Base-by-base conservation (phyloP, 164 flowering plant species). In the Annona squamosa region DNA sequence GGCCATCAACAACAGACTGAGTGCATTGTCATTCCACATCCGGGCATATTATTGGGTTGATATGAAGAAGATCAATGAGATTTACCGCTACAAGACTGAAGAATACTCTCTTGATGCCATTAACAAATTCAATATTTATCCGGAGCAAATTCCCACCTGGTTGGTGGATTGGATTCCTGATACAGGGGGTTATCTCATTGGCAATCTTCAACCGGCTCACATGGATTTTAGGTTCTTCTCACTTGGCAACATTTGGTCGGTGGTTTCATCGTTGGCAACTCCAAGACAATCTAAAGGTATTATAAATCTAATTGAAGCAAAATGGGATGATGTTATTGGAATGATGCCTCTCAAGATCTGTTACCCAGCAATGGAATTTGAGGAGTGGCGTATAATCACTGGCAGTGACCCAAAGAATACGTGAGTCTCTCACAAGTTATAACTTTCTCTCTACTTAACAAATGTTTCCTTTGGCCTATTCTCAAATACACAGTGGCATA, bases 161-260 rank as follows among this genome's bases (percentile, higher is more conserved):
- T 83, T 93, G 16, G 86, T 90, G 66, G 94, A 93, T 68, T 93
- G 98, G 97, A 75, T 91, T 73, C 94, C 96, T n/a, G 98, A 91
- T 75, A 77, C 78, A 73, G 93, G 94, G 43, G 98, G 98, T 7
- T 93, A 91, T 81, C 78, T 91, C 66, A 84, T 91, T 56, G 98
- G 98, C 68, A 93, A 93, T 80, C 84, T 93, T 17, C 97, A 93
- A 77, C 98, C 98, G 3, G 97, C 91, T 70, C 97, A 91, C 77
- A 91, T 91, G 98, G 97, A 93, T 75, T 93, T 93, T 73, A 87
- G 98, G 82, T 91, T 90, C 77, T 93, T 93, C 81, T 88, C 91
- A 1, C 95, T 90, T 56, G 97, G 98, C 68, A 90, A 90, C 73
- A 84, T 91, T 48, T 93, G 97, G 98, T 76, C 98, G 18, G 82